Conservation (phyloP, 2,329 filamentous ascomycete species). For the Bisporella sp. region DNA sequence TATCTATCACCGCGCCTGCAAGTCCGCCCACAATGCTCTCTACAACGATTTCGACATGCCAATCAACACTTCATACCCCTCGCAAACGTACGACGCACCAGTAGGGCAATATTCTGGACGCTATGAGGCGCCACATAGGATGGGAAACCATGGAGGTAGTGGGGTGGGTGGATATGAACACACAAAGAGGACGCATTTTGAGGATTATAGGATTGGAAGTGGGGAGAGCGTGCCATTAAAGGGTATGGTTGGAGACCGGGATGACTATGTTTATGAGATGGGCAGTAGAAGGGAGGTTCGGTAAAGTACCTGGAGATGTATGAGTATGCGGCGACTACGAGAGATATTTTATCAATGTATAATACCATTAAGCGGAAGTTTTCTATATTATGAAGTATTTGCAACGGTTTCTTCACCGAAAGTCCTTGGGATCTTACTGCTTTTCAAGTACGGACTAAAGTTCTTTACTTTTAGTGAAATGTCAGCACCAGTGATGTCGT, state of each 20-base stretch:
- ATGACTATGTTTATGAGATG: background rate
- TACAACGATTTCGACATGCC: slow-evolving; percentile 8
- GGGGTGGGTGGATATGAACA: background rate
- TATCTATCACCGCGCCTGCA: slow-evolving; percentile 13
- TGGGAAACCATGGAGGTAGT: background rate
- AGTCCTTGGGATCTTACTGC: too few species aligned
- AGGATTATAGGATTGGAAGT: background rate
- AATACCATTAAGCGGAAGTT: background rate
- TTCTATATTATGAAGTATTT: background rate
- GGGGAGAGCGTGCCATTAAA: background rate
- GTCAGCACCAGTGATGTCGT: background rate
- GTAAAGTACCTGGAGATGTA: background rate
- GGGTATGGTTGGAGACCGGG: background rate
- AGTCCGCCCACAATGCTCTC: background rate
- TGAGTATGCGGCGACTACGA: background rate
- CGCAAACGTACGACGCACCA: background rate
- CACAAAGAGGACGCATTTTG: background rate
- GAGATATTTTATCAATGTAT: background rate
- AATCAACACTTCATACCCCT: background rate
- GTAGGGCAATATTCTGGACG: background rate
- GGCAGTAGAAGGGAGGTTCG: background rate
- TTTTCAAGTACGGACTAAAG: too few species aligned
- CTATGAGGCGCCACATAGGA: background rate
- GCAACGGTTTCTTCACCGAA: too few species aligned
- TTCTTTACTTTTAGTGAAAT: background rate